Conservation (phyloP, 495 filamentous ascomycete genomes). For the Penicillium atrosanguineum region DNA sequence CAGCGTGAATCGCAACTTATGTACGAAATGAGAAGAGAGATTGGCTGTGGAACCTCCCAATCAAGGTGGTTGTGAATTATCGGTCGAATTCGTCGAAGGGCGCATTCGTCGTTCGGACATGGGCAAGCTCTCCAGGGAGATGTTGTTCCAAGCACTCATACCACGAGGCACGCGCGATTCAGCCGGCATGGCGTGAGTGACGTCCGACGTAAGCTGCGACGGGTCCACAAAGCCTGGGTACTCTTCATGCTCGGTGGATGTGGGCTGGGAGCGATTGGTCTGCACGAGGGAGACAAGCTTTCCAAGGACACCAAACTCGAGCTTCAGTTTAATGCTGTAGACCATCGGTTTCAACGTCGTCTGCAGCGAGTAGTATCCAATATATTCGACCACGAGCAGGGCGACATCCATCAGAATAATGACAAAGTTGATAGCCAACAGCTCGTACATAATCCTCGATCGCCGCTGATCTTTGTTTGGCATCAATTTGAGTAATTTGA, state of each 20-base stretch:
- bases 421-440: slow-evolving; percentile 55
- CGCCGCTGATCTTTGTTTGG: slow-evolving; percentile 39
- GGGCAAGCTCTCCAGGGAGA: slow-evolving; percentile 36
- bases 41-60: background rate
- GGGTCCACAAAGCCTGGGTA: slow-evolving; percentile 42
- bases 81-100: slow-evolving; percentile 18
- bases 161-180: slow-evolving; percentile 11
- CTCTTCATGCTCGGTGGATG: slow-evolving; percentile 34
- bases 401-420: slow-evolving; percentile 54
- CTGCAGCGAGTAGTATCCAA: slow-evolving; percentile 50
- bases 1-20: background rate
- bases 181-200: slow-evolving; percentile 34
- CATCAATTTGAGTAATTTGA: slow-evolving; percentile 43
- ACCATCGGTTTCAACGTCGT: slow-evolving; percentile 55
- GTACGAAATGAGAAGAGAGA: background rate
- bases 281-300: slow-evolving; percentile 41
- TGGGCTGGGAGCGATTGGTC: slow-evolving; percentile 28
- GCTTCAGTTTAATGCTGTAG: slow-evolving; percentile 62
- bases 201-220: slow-evolving; percentile 33
- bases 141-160: slow-evolving; percentile 23
- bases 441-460: slow-evolving; percentile 47
- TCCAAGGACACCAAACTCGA: slow-evolving; percentile 58
- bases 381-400: slow-evolving; percentile 55
- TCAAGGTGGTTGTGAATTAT: slow-evolving; percentile 19
- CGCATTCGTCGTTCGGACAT: slow-evolving; percentile 26